Conservation (phyloP, 192 early-diverging fungal species). For the Backusella sp. region DNA sequence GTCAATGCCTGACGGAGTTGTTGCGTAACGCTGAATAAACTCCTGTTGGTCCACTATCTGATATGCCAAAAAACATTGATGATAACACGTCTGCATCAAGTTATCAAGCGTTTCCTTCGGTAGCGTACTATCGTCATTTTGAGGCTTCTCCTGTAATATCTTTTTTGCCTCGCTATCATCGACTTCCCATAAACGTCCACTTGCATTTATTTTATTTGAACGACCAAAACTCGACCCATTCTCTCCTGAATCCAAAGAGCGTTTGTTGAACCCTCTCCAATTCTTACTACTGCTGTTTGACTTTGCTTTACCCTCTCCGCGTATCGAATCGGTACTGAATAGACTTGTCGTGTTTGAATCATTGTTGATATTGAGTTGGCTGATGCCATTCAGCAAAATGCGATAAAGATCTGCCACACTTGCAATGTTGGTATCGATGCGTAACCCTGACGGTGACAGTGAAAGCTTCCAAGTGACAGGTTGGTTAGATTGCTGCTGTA, state of each 20-base stretch:
- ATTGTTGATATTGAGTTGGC: constrained; percentile 42
- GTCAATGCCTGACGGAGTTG: constrained; percentile 20
- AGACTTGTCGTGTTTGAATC: constrained; percentile 36
- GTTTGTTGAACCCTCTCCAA: neutral
- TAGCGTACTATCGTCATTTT: constrained; percentile 20
- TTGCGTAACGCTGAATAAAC: constrained; percentile 22
- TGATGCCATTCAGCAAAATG: constrained; percentile 41
- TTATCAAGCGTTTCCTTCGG: constrained; percentile 31
- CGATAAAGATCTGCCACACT: constrained; percentile 43
- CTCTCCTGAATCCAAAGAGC: neutral
- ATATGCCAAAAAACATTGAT: constrained; percentile 39
- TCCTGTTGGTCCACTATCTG: constrained; percentile 34
- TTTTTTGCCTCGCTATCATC: constrained; percentile 36
- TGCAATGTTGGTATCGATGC: constrained; percentile 44
- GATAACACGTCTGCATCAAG: constrained; percentile 36
- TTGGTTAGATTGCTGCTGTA: neutral
- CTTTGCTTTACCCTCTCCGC: neutral
- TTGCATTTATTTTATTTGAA: neutral
- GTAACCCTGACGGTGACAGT: constrained; percentile 38
- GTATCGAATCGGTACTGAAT: constrained; percentile 37
- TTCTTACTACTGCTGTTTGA: neutral
- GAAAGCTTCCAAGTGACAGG: constrained; percentile 39
- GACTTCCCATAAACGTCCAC: constrained; percentile 40
- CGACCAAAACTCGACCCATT: neutral
- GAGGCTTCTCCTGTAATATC: constrained; percentile 32